Base-by-base conservation (phyloP, 1,284 basidiomycete genomes). In the Amylostereum areolatum region DNA sequence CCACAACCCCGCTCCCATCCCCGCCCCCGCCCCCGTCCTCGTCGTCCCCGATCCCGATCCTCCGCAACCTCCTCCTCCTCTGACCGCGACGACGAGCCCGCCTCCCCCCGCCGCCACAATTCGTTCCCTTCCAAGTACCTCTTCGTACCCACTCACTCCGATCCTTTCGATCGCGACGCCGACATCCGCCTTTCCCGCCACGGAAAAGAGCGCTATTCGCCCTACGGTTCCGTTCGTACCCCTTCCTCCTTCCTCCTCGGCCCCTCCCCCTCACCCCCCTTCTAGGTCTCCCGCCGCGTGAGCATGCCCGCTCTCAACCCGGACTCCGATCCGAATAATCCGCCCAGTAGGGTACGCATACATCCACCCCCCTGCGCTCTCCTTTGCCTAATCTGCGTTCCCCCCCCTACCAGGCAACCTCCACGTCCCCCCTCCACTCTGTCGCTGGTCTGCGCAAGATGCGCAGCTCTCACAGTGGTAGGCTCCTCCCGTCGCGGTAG, bases 201-300 rank as follows among this genome's bases (percentile, higher is more conserved):
- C n/a, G 32, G 71, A 27, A 59, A 64, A 35, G 64, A 71, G 55
- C 74, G 85, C 59, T 88, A 78, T 64, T 81, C 82, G 41, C 85
- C 85, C 7, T 88, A 88, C 71, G 40, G 69, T 77, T 31, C 64
- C 70, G 39, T 67, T 71, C 52, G 84, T 86, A 61, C 62, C 83
- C 72, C 39, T 12, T 50, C 40, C 35, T n/a, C 11, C 25, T 11
- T n/a, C 12, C 24, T 5, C n/a, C 30, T 8, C 51, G 63, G 62
- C 60, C 62, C n/a, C n/a, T 39, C 37, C n/a, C 27, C n/a, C n/a
- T 25, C n/a, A 39, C 27, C n/a, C 3, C n/a, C 37, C 37, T 39
- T 12, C 39, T 60, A 71, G 55, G 41, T 54, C 55, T 59, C 63
- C 34, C 56, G 66, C 42, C 66, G 66, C 48, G 60, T 59, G 50